Conservation (phyloP, 345 rosid species). For the Kandelia obovata region DNA sequence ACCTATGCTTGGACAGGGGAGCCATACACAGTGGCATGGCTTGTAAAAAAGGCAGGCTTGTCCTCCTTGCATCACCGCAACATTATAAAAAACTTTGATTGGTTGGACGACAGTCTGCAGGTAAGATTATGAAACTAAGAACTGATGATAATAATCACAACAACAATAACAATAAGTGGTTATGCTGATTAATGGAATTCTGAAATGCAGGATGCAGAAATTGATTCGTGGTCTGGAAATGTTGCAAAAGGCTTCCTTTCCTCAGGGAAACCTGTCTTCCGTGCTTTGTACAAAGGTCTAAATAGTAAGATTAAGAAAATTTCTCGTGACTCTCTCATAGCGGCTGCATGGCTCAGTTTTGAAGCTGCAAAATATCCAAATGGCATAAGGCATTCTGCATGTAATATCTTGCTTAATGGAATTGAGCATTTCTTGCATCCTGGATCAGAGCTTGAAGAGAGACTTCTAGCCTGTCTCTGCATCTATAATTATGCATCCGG, state of each 20-base stretch:
- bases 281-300: conserved; percentile 52
- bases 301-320: conserved; percentile 60
- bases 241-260: conserved; percentile 52
- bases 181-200: background rate
- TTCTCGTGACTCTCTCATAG: conserved; percentile 53
- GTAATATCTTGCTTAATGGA: conserved; percentile 62
- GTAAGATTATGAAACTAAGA: conserved; percentile 26
- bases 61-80: conserved; percentile 55
- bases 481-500: conserved; percentile 87
- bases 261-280: conserved; percentile 51
- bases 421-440: conserved; percentile 76
- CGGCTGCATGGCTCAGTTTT: conserved; percentile 72
- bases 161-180: background rate
- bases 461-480: conserved; percentile 80
- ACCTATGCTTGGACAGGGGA: conserved; percentile 89
- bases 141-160: no score
- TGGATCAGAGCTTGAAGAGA: conserved; percentile 73
- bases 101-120: conserved; percentile 75
- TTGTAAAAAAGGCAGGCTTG: conserved; percentile 81
- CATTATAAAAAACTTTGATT: conserved; percentile 67
- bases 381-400: conserved; percentile 49
- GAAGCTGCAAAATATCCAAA: conserved; percentile 63
- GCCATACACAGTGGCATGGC: conserved; percentile 77
- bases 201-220: conserved; percentile 55
- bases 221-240: conserved; percentile 70